These are phyloP conservation scores for Pterocarpus santalinus DNA, from an alignment of 306 rosid species.

Conservation along the genomic window DNA sequence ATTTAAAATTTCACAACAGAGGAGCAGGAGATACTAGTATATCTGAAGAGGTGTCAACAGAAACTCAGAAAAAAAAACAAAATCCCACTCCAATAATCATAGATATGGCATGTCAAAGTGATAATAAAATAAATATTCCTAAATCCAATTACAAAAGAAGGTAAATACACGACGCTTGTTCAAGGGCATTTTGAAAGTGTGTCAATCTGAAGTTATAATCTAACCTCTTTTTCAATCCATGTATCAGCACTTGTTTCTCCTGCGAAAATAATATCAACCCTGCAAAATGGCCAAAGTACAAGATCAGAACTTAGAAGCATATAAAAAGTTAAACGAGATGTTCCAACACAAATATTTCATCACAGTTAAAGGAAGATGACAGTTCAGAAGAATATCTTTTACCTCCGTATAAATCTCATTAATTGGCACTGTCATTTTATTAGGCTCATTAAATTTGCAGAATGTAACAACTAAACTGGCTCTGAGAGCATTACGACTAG, in stretches of 20 bases:
- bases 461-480: conserved; percentile 3
- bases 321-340: conserved; percentile 7
- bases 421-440: neutral
- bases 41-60: conserved; percentile 10
- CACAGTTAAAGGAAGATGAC: conserved; percentile 25
- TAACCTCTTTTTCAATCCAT: conserved; percentile 96
- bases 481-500: neutral
- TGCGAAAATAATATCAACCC: conserved; percentile 81
- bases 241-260: conserved; percentile 88
- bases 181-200: conserved; percentile 16
- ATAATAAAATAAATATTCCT: conserved; percentile 8
- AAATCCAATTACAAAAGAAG: conserved; percentile 5
- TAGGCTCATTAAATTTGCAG: conserved; percentile 3
- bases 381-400: neutral
- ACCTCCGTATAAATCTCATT: neutral
- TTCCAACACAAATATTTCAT: neutral
- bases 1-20: conserved; percentile 19
- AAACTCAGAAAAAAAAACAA: conserved; percentile 14
- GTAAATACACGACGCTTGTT: conserved; percentile 3
- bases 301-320: conserved; percentile 37
- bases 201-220: conserved; percentile 43
- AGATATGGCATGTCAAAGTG: neutral
- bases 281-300: conserved; percentile 59
- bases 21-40: conserved; percentile 14
- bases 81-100: neutral